A percentile compares a stretch with the other conserved stretches of the same genome.
Evolutionary conservation across 129 eudicot genomes (phyloP).

Genomic region (Helianthus tuberosus): DNA sequence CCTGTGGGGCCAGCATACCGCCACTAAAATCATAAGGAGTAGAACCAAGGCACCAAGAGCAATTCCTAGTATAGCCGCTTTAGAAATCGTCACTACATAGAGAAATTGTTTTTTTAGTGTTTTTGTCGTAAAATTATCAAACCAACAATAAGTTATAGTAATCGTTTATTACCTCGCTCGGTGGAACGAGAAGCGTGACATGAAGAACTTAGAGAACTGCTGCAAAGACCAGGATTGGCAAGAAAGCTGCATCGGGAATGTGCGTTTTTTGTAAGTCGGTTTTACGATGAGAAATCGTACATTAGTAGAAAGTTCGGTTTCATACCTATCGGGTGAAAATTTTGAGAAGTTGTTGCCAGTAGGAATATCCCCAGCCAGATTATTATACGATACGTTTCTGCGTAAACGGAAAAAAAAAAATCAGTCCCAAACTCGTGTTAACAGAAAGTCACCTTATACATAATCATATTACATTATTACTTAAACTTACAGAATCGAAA

Average conservation of each 20-base stretch:
- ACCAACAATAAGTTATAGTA: neutral
- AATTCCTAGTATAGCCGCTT: conserved; percentile 89
- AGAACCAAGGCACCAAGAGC: conserved; percentile 84
- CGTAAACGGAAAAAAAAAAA: neutral
- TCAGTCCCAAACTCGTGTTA: conserved; percentile 16
- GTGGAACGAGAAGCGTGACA: conserved; percentile 66
- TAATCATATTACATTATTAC: neutral
- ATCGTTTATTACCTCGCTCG: conserved; percentile 55
- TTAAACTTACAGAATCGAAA: conserved; percentile 66
- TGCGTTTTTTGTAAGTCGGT: neutral
- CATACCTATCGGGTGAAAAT: conserved; percentile 88
- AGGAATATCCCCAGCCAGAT: conserved; percentile 77
- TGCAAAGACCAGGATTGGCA: conserved; percentile 82
- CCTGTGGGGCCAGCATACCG: conserved; percentile 79
- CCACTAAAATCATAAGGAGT: conserved; percentile 82
- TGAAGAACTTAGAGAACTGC: conserved; percentile 62
- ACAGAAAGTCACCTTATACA: neutral
- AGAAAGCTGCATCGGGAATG: conserved; percentile 53
- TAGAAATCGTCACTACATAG: conserved; percentile 61
- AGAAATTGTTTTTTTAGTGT: neutral
- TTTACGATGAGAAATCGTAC: neutral
- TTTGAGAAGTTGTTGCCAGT: conserved; percentile 81
- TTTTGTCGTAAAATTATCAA: neutral
- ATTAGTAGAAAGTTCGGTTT: neutral
- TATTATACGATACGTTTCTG: conserved; percentile 93